phyloP scores from a whole-genome alignment of 2,329 filamentous ascomycete genomes.

The Ophiosphaerella herpotricha region DNA sequence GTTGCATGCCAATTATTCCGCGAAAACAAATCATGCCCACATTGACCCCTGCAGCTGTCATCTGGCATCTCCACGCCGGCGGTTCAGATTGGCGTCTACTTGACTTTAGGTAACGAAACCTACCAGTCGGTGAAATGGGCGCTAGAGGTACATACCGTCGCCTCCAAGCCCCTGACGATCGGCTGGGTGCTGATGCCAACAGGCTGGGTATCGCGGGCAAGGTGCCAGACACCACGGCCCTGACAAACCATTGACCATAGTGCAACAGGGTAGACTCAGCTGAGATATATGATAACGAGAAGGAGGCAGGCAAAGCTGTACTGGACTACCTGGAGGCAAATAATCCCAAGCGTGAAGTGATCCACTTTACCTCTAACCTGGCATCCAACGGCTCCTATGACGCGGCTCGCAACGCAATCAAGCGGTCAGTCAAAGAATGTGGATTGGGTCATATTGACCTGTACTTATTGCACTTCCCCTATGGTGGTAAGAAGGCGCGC shows the following conservation, averaged over 20 bases:
- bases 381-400: constrained; percentile 70
- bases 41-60: constrained; percentile 45
- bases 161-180: constrained; percentile 12
- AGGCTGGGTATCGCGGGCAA: constrained; percentile 54
- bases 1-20: constrained; percentile 21
- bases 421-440: constrained; percentile 65
- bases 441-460: constrained; percentile 77
- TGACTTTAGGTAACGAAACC: constrained; percentile 68
- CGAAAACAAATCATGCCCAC: constrained; percentile 2
- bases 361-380: constrained; percentile 83
- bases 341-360: constrained; percentile 65
- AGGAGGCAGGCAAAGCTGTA: constrained; percentile 70
- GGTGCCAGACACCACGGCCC: constrained; percentile 17
- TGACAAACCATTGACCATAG: constrained; percentile 27
- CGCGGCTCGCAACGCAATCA: constrained; percentile 69
- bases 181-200: constrained; percentile 23
- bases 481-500: constrained; percentile 70
- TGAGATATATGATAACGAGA: constrained; percentile 72
- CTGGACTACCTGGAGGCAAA: constrained; percentile 59
- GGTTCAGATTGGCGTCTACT: constrained; percentile 75
- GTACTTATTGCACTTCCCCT: constrained; percentile 79
- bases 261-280: constrained; percentile 59
- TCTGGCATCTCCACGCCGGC: constrained; percentile 71
- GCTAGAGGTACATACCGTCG: constrained; percentile 52
- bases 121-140: constrained; percentile 62